phyloP scores from a whole-genome alignment of 1,139 yeast species.

The Candida gigantensis region DNA sequence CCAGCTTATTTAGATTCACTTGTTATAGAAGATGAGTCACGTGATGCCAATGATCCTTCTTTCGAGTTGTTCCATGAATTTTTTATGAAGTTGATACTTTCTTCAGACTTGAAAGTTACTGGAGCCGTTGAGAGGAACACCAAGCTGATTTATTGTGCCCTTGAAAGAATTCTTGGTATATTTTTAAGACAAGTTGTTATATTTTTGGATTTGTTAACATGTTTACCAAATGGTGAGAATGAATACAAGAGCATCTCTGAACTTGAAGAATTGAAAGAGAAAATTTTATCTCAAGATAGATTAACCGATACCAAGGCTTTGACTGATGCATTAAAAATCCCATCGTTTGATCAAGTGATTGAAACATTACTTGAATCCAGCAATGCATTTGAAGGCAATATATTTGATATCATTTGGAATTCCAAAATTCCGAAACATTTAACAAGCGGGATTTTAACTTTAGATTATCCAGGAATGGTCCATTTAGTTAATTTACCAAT shows the following conservation, averaged over 20 bases:
- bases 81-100: slow-evolving; percentile 1
- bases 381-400: slow-evolving; percentile 25
- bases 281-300: slow-evolving; percentile 5
- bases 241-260: slow-evolving; percentile 19
- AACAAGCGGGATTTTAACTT: slow-evolving; percentile 25
- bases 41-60: not conserved
- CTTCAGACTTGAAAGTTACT: slow-evolving; percentile 6
- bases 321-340: slow-evolving; percentile 22
- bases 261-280: slow-evolving; percentile 18
- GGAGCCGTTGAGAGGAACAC: not conserved
- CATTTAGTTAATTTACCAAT: slow-evolving; percentile 42
- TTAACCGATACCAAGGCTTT: slow-evolving; percentile 18
- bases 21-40: slow-evolving; percentile 3
- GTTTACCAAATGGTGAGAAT: slow-evolving; percentile 27
- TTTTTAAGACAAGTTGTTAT: slow-evolving; percentile 39
- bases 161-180: slow-evolving; percentile 35
- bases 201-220: slow-evolving; percentile 36
- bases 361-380: slow-evolving; percentile 12
- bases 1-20: slow-evolving; percentile 4
- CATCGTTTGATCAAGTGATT: slow-evolving; percentile 22
- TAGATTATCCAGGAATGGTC: slow-evolving; percentile 42
- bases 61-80: slow-evolving; percentile 2
- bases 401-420: slow-evolving; percentile 26
- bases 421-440: slow-evolving; percentile 29
- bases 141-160: slow-evolving; percentile 22